A percentile compares a stretch with the other conserved stretches of the same genome.
Conservation (phyloP, 345 rosid species). For the Gossypium thurberi region DNA sequence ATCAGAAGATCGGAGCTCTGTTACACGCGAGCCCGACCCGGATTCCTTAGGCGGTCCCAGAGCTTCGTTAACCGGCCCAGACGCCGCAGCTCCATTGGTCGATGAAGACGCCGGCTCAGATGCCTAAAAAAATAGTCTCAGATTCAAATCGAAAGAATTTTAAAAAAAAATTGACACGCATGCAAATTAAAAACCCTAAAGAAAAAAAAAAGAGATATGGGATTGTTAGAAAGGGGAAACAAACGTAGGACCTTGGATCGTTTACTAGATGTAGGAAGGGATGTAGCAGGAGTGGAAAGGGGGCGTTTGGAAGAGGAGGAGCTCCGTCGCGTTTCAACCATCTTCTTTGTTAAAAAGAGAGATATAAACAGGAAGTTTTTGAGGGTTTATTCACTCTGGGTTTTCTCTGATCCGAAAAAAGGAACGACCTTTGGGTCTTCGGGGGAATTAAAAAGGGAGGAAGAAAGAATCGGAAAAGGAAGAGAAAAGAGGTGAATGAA, state of each 20-base stretch:
- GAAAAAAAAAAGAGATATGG: not conserved
- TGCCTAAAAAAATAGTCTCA: conserved; percentile 33
- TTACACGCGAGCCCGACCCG: conserved; percentile 44
- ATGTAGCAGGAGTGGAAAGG: conserved; percentile 43
- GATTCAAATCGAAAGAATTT: conserved; percentile 11
- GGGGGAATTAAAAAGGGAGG: conserved; percentile 10
- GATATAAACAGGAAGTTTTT: conserved; percentile 33
- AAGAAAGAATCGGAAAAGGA: conserved; percentile 14
- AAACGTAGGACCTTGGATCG: conserved; percentile 64
- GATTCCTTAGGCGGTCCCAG: conserved; percentile 43
- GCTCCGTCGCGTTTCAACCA: conserved; percentile 97
- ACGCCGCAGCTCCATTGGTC: conserved; percentile 31
- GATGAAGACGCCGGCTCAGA: conserved; percentile 52
- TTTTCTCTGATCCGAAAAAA: conserved; percentile 42
- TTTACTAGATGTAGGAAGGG: conserved; percentile 48
- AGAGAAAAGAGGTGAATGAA: conserved; percentile 16
- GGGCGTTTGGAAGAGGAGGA: conserved; percentile 79
- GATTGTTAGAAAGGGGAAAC: conserved; percentile 4
- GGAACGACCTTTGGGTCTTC: conserved; percentile 22
- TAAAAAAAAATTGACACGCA: not conserved
- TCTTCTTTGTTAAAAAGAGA: conserved; percentile 27
- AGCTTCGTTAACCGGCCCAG: conserved; percentile 27
- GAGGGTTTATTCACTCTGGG: conserved; percentile 24
- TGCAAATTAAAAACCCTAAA: not conserved
- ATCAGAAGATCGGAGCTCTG: conserved; percentile 65